Base-by-base conservation (phyloP, 768 basidiomycete species). In the Mycena venus region DNA sequence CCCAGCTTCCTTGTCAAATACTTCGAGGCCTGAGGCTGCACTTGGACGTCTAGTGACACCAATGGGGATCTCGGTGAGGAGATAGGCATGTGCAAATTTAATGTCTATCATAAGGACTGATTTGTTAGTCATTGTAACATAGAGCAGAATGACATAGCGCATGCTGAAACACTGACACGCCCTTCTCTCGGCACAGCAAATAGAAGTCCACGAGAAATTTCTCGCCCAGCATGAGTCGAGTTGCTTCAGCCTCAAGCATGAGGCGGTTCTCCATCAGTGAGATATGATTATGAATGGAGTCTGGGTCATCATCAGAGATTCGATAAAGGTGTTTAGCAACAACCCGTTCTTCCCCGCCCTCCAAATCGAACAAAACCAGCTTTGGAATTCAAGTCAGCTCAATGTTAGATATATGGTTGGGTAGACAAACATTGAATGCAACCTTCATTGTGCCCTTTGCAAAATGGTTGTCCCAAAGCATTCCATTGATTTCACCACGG, bases 261-360 rank as follows among this genome's bases (percentile, higher is more conserved):
- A 59, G 31, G 31, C 60, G 69, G 60, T 70, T 70, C 21, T 61
- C 59, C 7, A 21, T 11, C 15, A 63, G 51, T 12, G 31, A 23
- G 60, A 70, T 47, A 11, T 14, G 38, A 27, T 63, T 63, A 14
- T 27, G 17, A 34, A 51, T 47, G 27, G 44, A 61, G 47, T 51
- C 38, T 21, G 59, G 21, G 49, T 70, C 69, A 32, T 69, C 56
- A 23, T 51, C 44, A 8, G 60, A 49, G n/a, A 32, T 40, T 23
- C 60, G 69, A 56, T 71, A 71, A 17, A 63, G 19, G 11, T 34
- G 51, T 27, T 71, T 71, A 12, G 61, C 70, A 29, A 64, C 70
- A 8, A 61, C 68, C 29, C 70, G 34, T 47, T 71, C 61, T 44
- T 71, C 70, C 23, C 10, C 25, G 9, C 70, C 70, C n/a, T 60